phyloP scores from a whole-genome alignment of 257 asterid genomes.

The Petunia axillaris region DNA sequence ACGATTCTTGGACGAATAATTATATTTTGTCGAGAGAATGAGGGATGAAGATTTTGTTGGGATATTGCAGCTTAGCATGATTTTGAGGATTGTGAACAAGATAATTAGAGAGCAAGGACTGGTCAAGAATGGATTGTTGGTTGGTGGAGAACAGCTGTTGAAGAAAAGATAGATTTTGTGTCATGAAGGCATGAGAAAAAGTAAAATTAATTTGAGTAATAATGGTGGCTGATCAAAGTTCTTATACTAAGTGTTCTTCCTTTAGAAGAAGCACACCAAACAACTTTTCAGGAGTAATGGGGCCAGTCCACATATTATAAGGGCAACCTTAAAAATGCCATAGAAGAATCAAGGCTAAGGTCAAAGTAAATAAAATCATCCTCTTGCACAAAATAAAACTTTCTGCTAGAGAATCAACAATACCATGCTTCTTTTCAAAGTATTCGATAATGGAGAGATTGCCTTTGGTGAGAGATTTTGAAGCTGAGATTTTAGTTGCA shows the following conservation, averaged over 20 bases:
- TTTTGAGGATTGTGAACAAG: neutral
- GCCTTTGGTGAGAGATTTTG: neutral
- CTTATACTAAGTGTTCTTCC: neutral
- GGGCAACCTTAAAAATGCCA: neutral
- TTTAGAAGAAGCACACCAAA: neutral
- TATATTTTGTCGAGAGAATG: neutral
- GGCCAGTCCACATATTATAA: too few species aligned
- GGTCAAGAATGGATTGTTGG: neutral
- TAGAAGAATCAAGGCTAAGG: neutral
- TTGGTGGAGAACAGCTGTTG: neutral
- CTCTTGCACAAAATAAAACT: neutral
- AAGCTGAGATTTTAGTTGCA: neutral
- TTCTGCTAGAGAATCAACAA: neutral
- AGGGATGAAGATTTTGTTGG: neutral
- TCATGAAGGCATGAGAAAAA: too few species aligned
- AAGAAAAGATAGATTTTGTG: too few species aligned
- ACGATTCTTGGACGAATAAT: neutral
- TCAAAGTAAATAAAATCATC: neutral
- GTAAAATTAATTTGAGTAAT: neutral
- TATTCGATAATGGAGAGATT: neutral
- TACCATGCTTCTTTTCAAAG: neutral
- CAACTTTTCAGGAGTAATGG: neutral
- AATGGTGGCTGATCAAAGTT: neutral
- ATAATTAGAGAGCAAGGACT: too few species aligned
- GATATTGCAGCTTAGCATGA: neutral